These are phyloP conservation scores for Hyaloscypha finlandica DNA, from an alignment of 495 filamentous ascomycete genomes.

Conservation along the genomic window DNA sequence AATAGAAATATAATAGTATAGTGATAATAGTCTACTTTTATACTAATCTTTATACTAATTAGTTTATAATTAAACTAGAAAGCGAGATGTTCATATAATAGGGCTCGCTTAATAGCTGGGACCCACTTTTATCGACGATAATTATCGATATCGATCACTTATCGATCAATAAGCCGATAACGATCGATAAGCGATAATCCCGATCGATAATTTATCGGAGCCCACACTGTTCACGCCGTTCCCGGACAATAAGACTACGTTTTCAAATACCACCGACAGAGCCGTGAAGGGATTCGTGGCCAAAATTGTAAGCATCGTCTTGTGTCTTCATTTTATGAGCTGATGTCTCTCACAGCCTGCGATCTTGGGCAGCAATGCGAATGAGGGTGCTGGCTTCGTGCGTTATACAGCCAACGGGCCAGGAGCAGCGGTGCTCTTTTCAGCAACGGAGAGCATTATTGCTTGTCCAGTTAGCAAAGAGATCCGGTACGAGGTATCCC, in stretches of 20 bases:
- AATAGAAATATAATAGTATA: no score
- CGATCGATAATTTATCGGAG: no score
- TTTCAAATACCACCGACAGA: slow-evolving; percentile 46
- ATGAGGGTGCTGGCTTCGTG: slow-evolving; percentile 42
- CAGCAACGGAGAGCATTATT: slow-evolving; percentile 13
- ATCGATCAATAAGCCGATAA: no score
- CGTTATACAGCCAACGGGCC: slow-evolving; percentile 28
- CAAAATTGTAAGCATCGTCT: slow-evolving; percentile 15
- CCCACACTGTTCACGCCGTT: slow-evolving; percentile 46
- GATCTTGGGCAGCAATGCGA: slow-evolving; percentile 44
- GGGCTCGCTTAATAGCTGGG: no score
- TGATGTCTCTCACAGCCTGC: slow-evolving; percentile 32
- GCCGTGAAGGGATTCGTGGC: slow-evolving; percentile 24
- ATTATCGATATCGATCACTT: no score
- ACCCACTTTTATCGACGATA: no score
- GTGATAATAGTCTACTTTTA: no score
- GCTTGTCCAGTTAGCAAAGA: slow-evolving; percentile 29
- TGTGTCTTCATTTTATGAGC: not conserved
- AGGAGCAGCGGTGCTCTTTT: not conserved
- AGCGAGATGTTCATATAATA: no score
- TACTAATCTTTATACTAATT: no score
- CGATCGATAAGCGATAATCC: no score
- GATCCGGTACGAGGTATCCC: slow-evolving; percentile 32
- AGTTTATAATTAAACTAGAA: no score
- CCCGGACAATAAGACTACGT: slow-evolving; percentile 44